Evolutionary conservation across 345 rosid genomes (phyloP).

Genomic region (Salix viminalis): DNA sequence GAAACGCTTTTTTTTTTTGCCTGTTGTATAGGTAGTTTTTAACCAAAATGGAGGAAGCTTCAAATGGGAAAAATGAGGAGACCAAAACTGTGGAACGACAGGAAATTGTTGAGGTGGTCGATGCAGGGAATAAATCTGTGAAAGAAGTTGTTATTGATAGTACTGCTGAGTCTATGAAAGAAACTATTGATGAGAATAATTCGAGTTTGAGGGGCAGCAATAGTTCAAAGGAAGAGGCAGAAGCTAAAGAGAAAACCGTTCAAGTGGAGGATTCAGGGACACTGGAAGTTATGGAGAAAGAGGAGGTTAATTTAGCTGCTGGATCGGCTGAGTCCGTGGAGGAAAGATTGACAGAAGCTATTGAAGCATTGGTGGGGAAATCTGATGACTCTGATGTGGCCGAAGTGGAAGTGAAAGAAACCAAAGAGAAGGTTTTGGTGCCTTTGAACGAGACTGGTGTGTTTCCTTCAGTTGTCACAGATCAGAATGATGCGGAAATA

Average conservation of each 20-base stretch:
- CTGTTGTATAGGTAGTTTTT: neutral
- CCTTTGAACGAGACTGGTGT: slow-evolving; percentile 9
- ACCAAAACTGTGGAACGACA: slow-evolving; percentile 13
- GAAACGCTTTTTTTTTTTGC: neutral
- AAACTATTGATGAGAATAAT: slow-evolving; percentile 4
- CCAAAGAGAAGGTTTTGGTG: neutral
- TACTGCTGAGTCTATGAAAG: slow-evolving; percentile 3
- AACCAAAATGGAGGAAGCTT: slow-evolving; percentile 24
- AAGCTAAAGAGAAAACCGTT: slow-evolving; percentile 5
- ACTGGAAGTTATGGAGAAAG: slow-evolving; percentile 18
- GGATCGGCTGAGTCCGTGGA: slow-evolving; percentile 20
- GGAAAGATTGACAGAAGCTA: slow-evolving; percentile 9
- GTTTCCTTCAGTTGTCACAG: slow-evolving; percentile 1
- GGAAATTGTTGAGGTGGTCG: slow-evolving; percentile 11
- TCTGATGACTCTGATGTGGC: slow-evolving; percentile 2
- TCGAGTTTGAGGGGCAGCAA: slow-evolving; percentile 15
- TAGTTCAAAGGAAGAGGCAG: slow-evolving; percentile 26
- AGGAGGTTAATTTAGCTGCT: neutral
- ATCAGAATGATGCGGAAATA: neutral
- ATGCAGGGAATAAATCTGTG: slow-evolving; percentile 12
- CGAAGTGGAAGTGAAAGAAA: slow-evolving; percentile 13
- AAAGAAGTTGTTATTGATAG: slow-evolving; percentile 11
- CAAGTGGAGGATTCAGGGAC: slow-evolving; percentile 7
- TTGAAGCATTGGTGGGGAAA: slow-evolving; percentile 12
- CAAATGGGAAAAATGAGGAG: slow-evolving; percentile 22